Base-by-base conservation (phyloP, 495 filamentous ascomycete genomes). In the Penicillium soppii region DNA sequence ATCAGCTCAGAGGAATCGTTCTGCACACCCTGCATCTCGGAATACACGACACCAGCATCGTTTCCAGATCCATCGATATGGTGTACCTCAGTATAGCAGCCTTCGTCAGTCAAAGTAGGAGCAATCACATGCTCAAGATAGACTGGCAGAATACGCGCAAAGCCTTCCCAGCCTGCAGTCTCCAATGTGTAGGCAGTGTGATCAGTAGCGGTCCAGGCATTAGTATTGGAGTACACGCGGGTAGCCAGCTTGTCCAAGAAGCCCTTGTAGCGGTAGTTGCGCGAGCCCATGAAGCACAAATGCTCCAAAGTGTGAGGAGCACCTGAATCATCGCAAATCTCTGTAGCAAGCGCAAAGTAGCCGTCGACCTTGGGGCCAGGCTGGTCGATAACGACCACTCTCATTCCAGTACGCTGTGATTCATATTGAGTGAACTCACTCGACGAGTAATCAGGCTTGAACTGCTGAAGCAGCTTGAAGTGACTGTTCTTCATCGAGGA, bases 31-130 rank as follows among this genome's bases (percentile, higher is more conserved):
- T 99, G 94, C 94, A 99, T 97, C 69, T 99, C 94, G 1, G 95
- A 97, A 72, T 97, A 99, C 16, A 97, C 94, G 4, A 98, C 94
- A 53, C 92, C 94, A 21, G 94, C 94, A 79, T 99, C 95, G 56
- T 97, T 85, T 40, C 92, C 94, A 49, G 84, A 78, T 29, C 90
- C 91, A 66, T 99, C 89, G 45, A 99, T 80, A 66, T 99, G 95
- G 71, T 95, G 89, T 22, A 99, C 94, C 61, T 99, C 94, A 2
- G 94, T 99, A 57, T 95, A 85, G 64, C 92, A 97, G 4, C 84
- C 89, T 39, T 90, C 86, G 67, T 99, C 95, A 7, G 91, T 96
- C 51, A 99, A 71, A 3, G 89, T 95, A 0, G 94, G 94, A 17
- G 92, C 72, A 56, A 99, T 82, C 23, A 97, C 80, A 71, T 99